Evolutionary conservation across 352 stramenopile species (phyloP).

Genomic region (Pythium oligandrum): DNA sequence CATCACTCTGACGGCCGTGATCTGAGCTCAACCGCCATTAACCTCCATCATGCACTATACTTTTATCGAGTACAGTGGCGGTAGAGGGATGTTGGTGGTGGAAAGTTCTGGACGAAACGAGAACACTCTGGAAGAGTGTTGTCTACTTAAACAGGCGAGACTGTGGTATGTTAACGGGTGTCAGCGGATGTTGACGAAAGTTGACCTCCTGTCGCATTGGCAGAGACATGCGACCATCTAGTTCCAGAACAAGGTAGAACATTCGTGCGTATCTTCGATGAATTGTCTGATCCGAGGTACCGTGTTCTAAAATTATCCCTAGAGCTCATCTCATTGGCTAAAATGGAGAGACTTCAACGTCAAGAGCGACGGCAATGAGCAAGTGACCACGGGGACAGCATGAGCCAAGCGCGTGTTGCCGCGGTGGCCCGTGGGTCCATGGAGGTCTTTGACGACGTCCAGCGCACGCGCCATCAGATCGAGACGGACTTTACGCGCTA

Average conservation of each 20-base stretch:
- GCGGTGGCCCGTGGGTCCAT: constrained; percentile 10
- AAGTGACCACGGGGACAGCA: neutral
- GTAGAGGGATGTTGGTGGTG: no score
- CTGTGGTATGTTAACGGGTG: constrained; percentile 1
- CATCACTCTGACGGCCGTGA: neutral
- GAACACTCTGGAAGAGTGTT: neutral
- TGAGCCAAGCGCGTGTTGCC: constrained; percentile 11
- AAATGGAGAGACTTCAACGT: no score
- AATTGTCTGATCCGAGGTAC: no score
- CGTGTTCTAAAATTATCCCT: no score
- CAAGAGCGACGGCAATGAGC: neutral
- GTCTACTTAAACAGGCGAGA: neutral
- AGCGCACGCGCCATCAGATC: constrained; percentile 28
- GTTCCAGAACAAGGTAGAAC: constrained; percentile 4
- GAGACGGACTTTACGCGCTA: constrained; percentile 36
- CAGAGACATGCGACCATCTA: constrained; percentile 2
- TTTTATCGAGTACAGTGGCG: neutral
- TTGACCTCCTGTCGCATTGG: neutral
- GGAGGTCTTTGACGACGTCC: constrained; percentile 50
- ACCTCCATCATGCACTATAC: neutral
- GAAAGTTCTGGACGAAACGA: constrained; percentile 15
- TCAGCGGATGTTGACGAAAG: constrained; percentile 3
- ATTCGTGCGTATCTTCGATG: no score
- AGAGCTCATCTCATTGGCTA: no score
- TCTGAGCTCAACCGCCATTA: constrained; percentile 6